phyloP scores from a whole-genome alignment of 306 rosid genomes.

The Medicago ruthenica region DNA sequence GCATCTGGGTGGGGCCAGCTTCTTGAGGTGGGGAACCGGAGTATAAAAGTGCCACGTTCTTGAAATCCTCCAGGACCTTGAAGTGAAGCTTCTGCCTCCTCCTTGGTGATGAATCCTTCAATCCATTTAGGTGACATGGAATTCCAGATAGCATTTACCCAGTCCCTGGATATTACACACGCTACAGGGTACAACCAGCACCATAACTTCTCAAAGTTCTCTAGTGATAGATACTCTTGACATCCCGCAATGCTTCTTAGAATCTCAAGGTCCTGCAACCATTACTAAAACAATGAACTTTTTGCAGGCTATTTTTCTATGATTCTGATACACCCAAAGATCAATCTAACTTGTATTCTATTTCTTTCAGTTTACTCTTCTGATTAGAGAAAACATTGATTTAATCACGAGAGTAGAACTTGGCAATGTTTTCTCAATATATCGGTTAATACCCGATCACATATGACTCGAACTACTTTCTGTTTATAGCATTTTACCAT shows the following conservation, averaged over 20 bases:
- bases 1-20: conserved; percentile 99
- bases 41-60: conserved; percentile 90
- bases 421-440: conserved; percentile 1
- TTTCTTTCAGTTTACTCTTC: conserved; percentile 7
- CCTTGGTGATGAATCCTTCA: conserved; percentile 94
- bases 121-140: conserved; percentile 89
- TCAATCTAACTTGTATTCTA: neutral
- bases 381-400: neutral
- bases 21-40: conserved; percentile 92
- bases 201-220: conserved; percentile 93
- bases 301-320: conserved; percentile 28
- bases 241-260: conserved; percentile 85
- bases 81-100: conserved; percentile 91
- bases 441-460: neutral
- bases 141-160: conserved; percentile 83
- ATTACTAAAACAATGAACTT: conserved; percentile 14
- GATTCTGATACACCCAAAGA: conserved; percentile 23
- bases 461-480: neutral
- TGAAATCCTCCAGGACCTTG: conserved; percentile 83
- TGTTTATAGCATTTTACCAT: conserved; percentile 14
- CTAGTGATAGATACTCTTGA: conserved; percentile 68
- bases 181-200: conserved; percentile 98
- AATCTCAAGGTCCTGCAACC: conserved; percentile 78
- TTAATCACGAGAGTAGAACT: neutral
- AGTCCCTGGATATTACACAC: conserved; percentile 64